phyloP scores from a whole-genome alignment of 2,329 filamentous ascomycete species.

The Colletotrichum horii region DNA sequence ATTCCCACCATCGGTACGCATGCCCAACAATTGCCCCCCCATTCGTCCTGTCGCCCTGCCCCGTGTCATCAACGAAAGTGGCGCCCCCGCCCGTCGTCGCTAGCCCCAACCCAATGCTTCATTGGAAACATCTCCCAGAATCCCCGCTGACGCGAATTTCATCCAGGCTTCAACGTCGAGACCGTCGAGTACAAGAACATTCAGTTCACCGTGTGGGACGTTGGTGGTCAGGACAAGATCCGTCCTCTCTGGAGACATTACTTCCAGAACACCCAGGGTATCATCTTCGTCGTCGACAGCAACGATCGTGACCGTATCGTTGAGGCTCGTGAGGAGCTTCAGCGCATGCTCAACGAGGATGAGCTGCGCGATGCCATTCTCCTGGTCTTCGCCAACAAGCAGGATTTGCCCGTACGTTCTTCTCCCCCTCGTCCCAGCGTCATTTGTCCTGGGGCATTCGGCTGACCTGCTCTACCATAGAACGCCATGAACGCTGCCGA shows the following conservation, averaged over 20 bases:
- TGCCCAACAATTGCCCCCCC: not conserved
- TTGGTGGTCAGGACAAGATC: slow-evolving; percentile 99
- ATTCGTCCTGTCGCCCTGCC: not conserved
- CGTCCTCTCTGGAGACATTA: slow-evolving; percentile 99
- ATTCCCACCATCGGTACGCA: slow-evolving; percentile 94
- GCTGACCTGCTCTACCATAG: slow-evolving; percentile 47
- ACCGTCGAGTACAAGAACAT: slow-evolving; percentile 99
- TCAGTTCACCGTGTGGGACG: slow-evolving; percentile 99
- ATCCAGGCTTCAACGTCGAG: slow-evolving; percentile 96
- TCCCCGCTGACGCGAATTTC: slow-evolving; percentile 26
- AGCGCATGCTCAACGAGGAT: slow-evolving; percentile 98
- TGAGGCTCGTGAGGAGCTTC: slow-evolving; percentile 94
- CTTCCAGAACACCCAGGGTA: slow-evolving; percentile 99
- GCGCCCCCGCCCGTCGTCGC: not conserved
- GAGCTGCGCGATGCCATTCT: slow-evolving; percentile 97
- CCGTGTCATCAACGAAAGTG: not conserved
- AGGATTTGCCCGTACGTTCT: slow-evolving; percentile 92
- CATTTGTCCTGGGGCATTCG: not conserved
- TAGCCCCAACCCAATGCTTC: not conserved
- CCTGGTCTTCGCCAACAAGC: slow-evolving; percentile 99
- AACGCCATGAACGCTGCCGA: slow-evolving; percentile 99
- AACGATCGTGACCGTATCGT: slow-evolving; percentile 98
- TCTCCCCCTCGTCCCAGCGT: not conserved
- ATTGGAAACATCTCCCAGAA: not conserved
- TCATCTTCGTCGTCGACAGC: slow-evolving; percentile 99